A percentile compares a stretch with the other conserved stretches of the same genome.
These are phyloP conservation scores for Gymnopilus junonius DNA, from an alignment of 768 basidiomycete genomes.

Conservation along the genomic window DNA sequence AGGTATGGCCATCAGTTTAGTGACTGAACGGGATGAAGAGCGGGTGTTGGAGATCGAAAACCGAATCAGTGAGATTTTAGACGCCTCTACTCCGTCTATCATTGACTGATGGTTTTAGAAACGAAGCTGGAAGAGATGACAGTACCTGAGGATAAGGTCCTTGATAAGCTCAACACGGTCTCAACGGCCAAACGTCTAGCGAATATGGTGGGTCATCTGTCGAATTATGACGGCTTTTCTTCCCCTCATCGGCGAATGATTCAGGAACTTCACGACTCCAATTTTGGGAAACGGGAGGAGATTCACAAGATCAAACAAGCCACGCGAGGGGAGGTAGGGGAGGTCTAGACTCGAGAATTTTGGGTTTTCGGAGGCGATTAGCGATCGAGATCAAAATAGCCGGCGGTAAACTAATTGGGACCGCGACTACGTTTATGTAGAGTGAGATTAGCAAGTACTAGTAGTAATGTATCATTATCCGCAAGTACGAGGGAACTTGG, in stretches of 20 bases:
- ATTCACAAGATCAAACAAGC: conserved; percentile 70
- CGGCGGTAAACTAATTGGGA: background rate
- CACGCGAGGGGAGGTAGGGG: conserved; percentile 23
- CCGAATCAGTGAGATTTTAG: conserved; percentile 71
- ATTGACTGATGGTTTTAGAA: conserved; percentile 44
- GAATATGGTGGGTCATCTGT: conserved; percentile 71
- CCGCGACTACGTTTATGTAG: background rate
- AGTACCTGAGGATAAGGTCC: conserved; percentile 78
- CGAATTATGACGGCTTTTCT: background rate
- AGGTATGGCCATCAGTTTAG: conserved; percentile 91
- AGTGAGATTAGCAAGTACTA: background rate
- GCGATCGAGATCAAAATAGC: conserved; percentile 8
- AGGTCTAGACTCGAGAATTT: conserved; percentile 13
- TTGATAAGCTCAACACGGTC: conserved; percentile 87
- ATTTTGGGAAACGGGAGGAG: conserved; percentile 89
- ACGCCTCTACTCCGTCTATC: background rate
- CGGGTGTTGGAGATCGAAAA: conserved; percentile 82
- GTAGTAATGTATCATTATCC: background rate
- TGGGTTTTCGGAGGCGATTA: background rate
- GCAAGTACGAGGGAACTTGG: background rate
- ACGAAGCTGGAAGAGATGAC: conserved; percentile 75
- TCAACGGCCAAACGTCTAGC: conserved; percentile 92
- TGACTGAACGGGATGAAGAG: conserved; percentile 92
- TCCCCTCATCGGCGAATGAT: background rate
- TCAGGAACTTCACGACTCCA: conserved; percentile 84